Conservation (phyloP, 805 yeast genomes). For the Kodamaea laetipori region DNA sequence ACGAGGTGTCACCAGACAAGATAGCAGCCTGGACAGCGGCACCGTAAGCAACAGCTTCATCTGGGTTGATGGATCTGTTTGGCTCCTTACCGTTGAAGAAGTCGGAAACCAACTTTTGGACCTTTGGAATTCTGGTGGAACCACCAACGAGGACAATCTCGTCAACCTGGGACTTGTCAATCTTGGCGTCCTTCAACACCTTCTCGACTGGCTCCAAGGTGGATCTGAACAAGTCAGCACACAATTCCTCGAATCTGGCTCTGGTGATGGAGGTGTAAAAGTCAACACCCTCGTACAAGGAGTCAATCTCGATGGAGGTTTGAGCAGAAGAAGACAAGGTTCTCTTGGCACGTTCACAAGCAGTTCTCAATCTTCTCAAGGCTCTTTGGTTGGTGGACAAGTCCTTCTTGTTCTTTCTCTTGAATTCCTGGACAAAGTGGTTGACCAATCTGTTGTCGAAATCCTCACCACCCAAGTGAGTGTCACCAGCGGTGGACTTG, state of each 20-base stretch:
- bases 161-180: constrained; percentile 85
- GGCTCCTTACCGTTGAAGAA: constrained; percentile 98
- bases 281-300: constrained; percentile 92
- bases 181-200: constrained; percentile 86
- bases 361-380: constrained; percentile 96
- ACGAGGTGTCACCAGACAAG: constrained; percentile 92
- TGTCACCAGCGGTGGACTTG: constrained; percentile 52
- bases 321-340: constrained; percentile 94
- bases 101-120: constrained; percentile 93
- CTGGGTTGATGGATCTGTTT: constrained; percentile 95
- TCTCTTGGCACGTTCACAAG: constrained; percentile 99
- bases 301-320: constrained; percentile 93
- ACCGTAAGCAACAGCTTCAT: constrained; percentile 99
- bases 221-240: constrained; percentile 91
- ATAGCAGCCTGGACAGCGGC: constrained; percentile 99
- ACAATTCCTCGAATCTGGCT: constrained; percentile 96
- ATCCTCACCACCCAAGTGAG: constrained; percentile 95
- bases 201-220: constrained; percentile 94
- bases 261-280: constrained; percentile 95
- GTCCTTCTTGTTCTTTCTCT: constrained; percentile 97
- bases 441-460: constrained; percentile 95
- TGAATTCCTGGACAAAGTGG: constrained; percentile 92
- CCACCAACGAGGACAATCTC: constrained; percentile 97
- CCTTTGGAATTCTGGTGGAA: constrained; percentile 97
- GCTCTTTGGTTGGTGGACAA: constrained; percentile 93